Base-by-base conservation (phyloP, 2,329 filamentous ascomycete species). In the Clarireedia monteithiana region DNA sequence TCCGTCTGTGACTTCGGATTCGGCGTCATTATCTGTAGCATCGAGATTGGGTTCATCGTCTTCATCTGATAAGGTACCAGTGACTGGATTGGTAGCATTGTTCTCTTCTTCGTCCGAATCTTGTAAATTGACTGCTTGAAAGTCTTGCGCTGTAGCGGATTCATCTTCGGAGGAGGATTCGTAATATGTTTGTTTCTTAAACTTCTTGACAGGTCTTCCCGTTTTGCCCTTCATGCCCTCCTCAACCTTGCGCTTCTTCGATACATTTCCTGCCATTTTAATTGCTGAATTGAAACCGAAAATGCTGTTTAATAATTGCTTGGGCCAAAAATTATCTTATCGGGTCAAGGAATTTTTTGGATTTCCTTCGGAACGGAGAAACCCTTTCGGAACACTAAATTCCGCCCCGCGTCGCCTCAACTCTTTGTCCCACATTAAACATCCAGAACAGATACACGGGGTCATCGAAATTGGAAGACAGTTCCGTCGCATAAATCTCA, bases 181-280 rank as follows among this genome's bases (percentile, higher is more conserved):
- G 72, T 87, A 86, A 57, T 75, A 72, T 62, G 72, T 73, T 68
- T 86, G 82, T 69, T 83, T 83, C 69, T 81, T 83, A 68, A 82
- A 76, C 64, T 82, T 82, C 69, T 81, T 81, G 60, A 75, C 75
- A 34, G 76, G 74, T 47, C 73, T 69, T 39, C 62, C 60, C 26
- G 75, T 74, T 50, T 73, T 73, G 47, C 77, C 77, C 52, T 76
- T 74, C 69, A 81, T 75, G 51, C 77, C 77, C 53, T 85, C 81
- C 56, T 82, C 78, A 26, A 80, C 76, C 69, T 82, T 81, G 67
- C 82, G 76, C 65, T 84, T 81, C 68, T 77, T 78, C 6, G 67
- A 68, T 20, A 63, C 60, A 59, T 58, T 45, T 54, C 65, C 65
- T 48, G 63, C 64, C 68, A 70, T 70, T 60, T 38, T 62, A 48